Evolutionary conservation across 1,284 basidiomycete species (phyloP), one percentile per base, ranked within the genome.

Genomic region (Cutaneotrichosporon cavernicola): DNA sequence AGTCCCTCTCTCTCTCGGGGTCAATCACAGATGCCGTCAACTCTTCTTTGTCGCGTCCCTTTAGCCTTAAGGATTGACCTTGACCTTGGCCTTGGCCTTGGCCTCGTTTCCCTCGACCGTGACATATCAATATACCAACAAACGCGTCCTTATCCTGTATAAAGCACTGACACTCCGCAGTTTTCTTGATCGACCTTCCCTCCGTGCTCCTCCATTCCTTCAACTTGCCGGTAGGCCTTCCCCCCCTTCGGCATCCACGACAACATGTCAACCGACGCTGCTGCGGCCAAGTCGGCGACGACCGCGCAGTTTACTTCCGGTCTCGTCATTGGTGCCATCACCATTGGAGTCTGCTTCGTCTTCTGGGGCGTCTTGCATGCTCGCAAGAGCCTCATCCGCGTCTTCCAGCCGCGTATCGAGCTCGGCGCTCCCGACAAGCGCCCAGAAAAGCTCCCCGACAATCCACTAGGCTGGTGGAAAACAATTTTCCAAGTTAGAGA

Each of bases 291-390:
- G 30, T 40, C 73, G 10, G 56, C 72, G 18, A 66, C 76, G 21
- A 80, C 78, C 40, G 52, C 70, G 4, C 69, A 72, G 13, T 81
- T 81, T 66, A 65, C 80, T 59, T 62, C 80, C 5, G 80, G 80
- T n/a, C 69, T 81, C 21, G 76, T 81, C 32, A 65, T 69, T 1
- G 80, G 74, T 36, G 66, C 64, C 30, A 72, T 77, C 66, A 74
- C 75, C 34, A 73, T 78, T 32, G 78, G 76, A 43, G 76, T 62
- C 4, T 72, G 76, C 47, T 57, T 68, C 1, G 56, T 65, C 30
- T 66, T 78, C 43, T 80, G 76, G 73, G 57, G 76, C 47, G 50
- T 76, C 26, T 65, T 80, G 16, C 75, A 76, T 65, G 61, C 63
- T 13, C 66, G 68, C 58, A 72, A 73, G 64, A 69, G 60, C 34